phyloP scores from a whole-genome alignment of 768 basidiomycete genomes.

The Rubroboletus pulcherrimus region DNA sequence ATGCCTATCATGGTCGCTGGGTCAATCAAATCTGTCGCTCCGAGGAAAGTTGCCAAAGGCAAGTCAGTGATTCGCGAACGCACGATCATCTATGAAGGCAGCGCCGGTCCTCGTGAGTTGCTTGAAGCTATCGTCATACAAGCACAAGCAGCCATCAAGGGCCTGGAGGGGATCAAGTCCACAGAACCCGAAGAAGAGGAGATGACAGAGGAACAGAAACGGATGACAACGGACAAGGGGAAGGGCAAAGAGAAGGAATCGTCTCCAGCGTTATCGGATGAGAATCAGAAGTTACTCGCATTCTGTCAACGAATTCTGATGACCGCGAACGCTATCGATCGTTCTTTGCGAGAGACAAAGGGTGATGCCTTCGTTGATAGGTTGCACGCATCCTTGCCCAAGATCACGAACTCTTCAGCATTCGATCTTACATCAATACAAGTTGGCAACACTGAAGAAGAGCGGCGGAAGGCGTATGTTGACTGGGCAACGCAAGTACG shows the following conservation, averaged over 20 bases:
- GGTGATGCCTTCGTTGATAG: slow-evolving; percentile 82
- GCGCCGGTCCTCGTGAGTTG: slow-evolving; percentile 85
- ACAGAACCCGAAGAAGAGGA: slow-evolving; percentile 50
- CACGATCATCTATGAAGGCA: slow-evolving; percentile 85
- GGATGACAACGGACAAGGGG: slow-evolving; percentile 70
- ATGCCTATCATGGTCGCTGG: slow-evolving; percentile 92
- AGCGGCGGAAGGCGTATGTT: slow-evolving; percentile 64
- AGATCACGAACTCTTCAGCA: slow-evolving; percentile 52
- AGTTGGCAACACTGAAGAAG: slow-evolving; percentile 61
- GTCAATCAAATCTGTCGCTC: slow-evolving; percentile 59
- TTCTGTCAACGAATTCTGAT: slow-evolving; percentile 86
- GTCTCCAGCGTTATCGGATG: slow-evolving; percentile 50
- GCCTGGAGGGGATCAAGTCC: slow-evolving; percentile 63
- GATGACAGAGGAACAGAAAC: slow-evolving; percentile 87
- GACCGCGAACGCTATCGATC: slow-evolving; percentile 82
- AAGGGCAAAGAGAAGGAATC: slow-evolving; percentile 54
- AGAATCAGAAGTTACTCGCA: slow-evolving; percentile 69
- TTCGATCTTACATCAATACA: slow-evolving; percentile 36
- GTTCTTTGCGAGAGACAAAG: slow-evolving; percentile 84
- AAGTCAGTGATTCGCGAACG: slow-evolving; percentile 67
- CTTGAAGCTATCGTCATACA: slow-evolving; percentile 91
- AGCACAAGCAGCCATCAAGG: slow-evolving; percentile 88
- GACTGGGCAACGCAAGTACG: slow-evolving; percentile 79
- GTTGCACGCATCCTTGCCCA: slow-evolving; percentile 72
- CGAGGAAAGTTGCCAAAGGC: slow-evolving; percentile 48